Conservation (phyloP, 2,329 filamentous ascomycete genomes). For the Colletotrichum somersetense region DNA sequence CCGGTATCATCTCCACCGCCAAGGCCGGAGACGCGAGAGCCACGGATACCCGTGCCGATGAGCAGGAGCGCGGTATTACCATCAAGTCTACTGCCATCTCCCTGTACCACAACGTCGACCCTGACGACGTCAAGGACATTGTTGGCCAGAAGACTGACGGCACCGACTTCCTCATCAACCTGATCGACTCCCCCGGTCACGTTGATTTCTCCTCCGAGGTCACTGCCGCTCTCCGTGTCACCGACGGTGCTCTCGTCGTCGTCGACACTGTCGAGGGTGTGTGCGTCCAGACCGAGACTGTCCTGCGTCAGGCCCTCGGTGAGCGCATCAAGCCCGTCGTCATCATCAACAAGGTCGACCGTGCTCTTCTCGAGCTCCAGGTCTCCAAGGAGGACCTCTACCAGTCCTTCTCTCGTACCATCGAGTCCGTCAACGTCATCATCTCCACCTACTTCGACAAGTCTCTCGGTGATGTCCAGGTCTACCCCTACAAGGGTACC, state of each 20-base stretch:
- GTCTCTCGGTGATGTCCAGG: conserved; percentile 95
- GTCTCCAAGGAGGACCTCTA: conserved; percentile 99
- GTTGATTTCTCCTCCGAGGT: conserved; percentile 99
- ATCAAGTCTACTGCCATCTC: conserved; percentile 99
- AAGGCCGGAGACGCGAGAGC: conserved; percentile 97
- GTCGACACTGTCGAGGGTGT: conserved; percentile 99
- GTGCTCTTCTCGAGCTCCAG: conserved; percentile 98
- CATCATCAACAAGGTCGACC: conserved; percentile 99
- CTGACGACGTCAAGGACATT: conserved; percentile 95
- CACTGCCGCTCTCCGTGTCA: conserved; percentile 99
- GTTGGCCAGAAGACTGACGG: conserved; percentile 88
- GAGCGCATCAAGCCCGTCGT: conserved; percentile 99
- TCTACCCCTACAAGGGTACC: conserved; percentile 97
- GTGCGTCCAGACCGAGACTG: conserved; percentile 99
- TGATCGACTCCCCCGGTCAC: conserved; percentile 99
- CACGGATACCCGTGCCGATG: conserved; percentile 96
- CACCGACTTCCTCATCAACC: conserved; percentile 99
- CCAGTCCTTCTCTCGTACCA: conserved; percentile 99
- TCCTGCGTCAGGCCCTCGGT: conserved; percentile 97
- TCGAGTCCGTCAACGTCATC: conserved; percentile 99
- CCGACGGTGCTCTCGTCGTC: conserved; percentile 98
- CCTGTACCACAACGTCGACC: conserved; percentile 88
- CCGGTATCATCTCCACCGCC: conserved; percentile 98
- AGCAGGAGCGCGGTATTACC: conserved; percentile 99
- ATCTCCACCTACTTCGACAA: conserved; percentile 99